Evolutionary conservation across 345 rosid genomes (phyloP).

Genomic region (Excoecaria agallocha): DNA sequence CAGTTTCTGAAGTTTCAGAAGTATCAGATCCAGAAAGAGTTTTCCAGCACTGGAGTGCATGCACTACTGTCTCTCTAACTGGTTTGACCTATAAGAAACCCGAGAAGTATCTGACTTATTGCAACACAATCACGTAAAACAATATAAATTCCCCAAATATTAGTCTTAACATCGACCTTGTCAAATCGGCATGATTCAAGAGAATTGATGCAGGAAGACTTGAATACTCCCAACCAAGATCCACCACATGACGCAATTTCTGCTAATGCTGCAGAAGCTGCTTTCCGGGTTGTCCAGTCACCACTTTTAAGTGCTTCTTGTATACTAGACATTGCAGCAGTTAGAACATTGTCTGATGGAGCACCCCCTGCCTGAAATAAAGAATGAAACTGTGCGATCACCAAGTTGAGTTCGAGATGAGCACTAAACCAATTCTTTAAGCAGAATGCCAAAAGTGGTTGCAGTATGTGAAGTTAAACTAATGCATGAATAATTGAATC

Average conservation of each 20-base stretch:
- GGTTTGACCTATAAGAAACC: conserved; percentile 74
- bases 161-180: conserved; percentile 46
- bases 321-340: conserved; percentile 66
- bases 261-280: conserved; percentile 75
- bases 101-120: conserved; percentile 12
- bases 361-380: conserved; percentile 88
- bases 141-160: conserved; percentile 6
- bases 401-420: background rate
- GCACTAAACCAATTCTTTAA: background rate
- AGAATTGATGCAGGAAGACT: conserved; percentile 62
- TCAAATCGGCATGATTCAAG: conserved; percentile 95
- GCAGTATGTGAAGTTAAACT: background rate
- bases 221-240: conserved; percentile 60
- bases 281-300: conserved; percentile 92
- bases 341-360: conserved; percentile 46
- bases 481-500: background rate
- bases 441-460: background rate
- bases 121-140: conserved; percentile 1
- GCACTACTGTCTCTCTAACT: conserved; percentile 74
- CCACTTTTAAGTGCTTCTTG: conserved; percentile 71
- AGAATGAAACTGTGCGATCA: background rate
- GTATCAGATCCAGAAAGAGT: conserved; percentile 57
- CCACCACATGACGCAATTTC: conserved; percentile 73
- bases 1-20: conserved; percentile 73
- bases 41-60: conserved; percentile 84